These are phyloP conservation scores for Lipomyces mesembrius DNA, from an alignment of 805 yeast species.

Conservation along the genomic window DNA sequence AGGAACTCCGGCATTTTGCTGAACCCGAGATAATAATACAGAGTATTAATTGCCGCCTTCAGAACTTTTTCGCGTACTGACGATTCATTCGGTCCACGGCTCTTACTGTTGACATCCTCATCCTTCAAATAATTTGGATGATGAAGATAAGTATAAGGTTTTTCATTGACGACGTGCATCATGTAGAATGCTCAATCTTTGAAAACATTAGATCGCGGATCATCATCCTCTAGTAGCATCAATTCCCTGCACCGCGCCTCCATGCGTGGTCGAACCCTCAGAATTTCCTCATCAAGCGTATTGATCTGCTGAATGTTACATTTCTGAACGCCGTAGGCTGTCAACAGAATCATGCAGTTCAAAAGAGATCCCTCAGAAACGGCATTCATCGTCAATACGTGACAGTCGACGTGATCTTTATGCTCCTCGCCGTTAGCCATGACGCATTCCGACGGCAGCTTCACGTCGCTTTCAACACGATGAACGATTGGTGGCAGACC, in stretches of 20 bases:
- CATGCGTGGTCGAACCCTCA: constrained; percentile 17
- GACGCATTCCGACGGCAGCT: constrained; percentile 21
- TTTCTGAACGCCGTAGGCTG: constrained; percentile 23
- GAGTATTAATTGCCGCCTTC: constrained; percentile 21
- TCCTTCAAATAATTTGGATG: constrained; percentile 25
- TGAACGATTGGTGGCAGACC: constrained; percentile 32
- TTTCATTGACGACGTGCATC: constrained; percentile 18
- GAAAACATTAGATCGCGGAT: not conserved
- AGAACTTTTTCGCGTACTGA: constrained; percentile 18
- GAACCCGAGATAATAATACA: constrained; percentile 21
- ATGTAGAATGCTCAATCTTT: constrained; percentile 16
- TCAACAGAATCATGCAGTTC: constrained; percentile 22
- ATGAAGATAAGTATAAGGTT: constrained; percentile 24
- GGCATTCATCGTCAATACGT: constrained; percentile 16
- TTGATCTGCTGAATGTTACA: constrained; percentile 21
- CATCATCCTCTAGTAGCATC: not conserved
- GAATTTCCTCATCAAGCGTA: constrained; percentile 20
- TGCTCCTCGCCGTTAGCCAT: constrained; percentile 20
- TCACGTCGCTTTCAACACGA: constrained; percentile 22
- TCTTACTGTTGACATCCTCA: not conserved
- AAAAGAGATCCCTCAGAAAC: constrained; percentile 18
- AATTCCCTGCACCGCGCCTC: constrained; percentile 18
- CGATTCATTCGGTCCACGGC: not conserved
- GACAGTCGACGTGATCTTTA: constrained; percentile 16
- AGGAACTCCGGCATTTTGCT: constrained; percentile 22